Percentiles rank a stretch among this genome's conserved stretches.
Evolutionary conservation across 1,284 basidiomycete species (phyloP).

Genomic region (Sutorius eximius): DNA sequence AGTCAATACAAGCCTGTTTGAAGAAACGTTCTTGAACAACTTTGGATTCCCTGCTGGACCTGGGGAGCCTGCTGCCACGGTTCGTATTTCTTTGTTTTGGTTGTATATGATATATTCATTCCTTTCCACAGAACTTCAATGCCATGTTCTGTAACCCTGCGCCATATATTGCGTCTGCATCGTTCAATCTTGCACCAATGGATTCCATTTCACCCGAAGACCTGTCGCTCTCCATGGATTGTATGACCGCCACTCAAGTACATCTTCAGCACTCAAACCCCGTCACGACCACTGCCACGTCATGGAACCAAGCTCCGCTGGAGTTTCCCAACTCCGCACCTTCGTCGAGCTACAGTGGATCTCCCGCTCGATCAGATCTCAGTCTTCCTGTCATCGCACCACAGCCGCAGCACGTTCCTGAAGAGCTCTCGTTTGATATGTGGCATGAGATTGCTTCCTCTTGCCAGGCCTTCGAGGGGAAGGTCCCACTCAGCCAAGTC

Average conservation of each 20-base stretch:
- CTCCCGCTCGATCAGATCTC: constrained; percentile 43
- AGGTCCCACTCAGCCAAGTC: constrained; percentile 1
- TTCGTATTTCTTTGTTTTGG: constrained; percentile 12
- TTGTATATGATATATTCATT: not conserved
- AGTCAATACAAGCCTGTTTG: constrained; percentile 50
- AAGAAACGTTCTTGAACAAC: constrained; percentile 40
- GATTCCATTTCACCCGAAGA: constrained; percentile 28
- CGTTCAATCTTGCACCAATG: constrained; percentile 32
- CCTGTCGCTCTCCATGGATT: constrained; percentile 12
- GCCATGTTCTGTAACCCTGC: constrained; percentile 28
- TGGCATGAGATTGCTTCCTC: constrained; percentile 21
- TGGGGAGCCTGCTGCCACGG: constrained; percentile 19
- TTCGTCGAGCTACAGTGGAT: constrained; percentile 47
- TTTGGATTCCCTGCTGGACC: constrained; percentile 28
- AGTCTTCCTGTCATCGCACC: constrained; percentile 38
- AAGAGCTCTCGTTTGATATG: constrained; percentile 21
- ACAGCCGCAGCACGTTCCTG: constrained; percentile 32
- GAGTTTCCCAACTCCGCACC: constrained; percentile 35
- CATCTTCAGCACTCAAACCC: constrained; percentile 12
- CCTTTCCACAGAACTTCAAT: constrained; percentile 20
- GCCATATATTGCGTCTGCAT: constrained; percentile 19
- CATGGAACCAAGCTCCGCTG: constrained; percentile 11
- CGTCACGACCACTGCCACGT: constrained; percentile 3
- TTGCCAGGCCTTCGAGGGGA: constrained; percentile 7
- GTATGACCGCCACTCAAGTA: constrained; percentile 1